phyloP scores from a whole-genome alignment of 768 basidiomycete species.

The Hortiboletus campestris region DNA sequence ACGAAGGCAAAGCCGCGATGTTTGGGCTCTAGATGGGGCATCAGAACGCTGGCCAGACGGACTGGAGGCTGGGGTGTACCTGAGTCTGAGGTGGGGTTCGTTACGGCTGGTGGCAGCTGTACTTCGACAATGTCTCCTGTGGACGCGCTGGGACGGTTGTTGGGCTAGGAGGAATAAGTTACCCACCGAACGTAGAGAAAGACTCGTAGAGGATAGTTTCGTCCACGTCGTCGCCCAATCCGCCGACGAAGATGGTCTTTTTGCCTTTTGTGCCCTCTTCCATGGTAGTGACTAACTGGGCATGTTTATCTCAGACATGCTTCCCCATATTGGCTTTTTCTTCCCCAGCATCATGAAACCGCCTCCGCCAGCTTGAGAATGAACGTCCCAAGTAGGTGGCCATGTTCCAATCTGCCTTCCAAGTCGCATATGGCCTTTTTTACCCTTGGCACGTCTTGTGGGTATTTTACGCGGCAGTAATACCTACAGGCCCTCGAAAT shows the following conservation, averaged over 20 bases:
- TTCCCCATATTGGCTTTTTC: conserved; percentile 4
- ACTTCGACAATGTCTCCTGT: conserved; percentile 92
- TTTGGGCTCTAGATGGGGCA: conserved; percentile 52
- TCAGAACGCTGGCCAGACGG: conserved; percentile 6
- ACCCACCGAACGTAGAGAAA: conserved; percentile 86
- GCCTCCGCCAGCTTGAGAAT: conserved; percentile 1
- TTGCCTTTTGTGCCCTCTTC: conserved; percentile 84
- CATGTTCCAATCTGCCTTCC: too few relatives aligned
- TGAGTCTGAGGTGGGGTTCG: conserved; percentile 62
- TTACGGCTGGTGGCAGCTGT: conserved; percentile 76
- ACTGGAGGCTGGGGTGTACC: conserved; percentile 35
- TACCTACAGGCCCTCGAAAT: not conserved
- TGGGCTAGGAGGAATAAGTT: not conserved
- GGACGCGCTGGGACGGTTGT: conserved; percentile 5
- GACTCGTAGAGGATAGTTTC: conserved; percentile 71
- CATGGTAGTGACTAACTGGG: conserved; percentile 40
- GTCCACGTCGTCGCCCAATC: conserved; percentile 80
- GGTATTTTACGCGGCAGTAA: conserved; percentile 12
- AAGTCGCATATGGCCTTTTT: too few relatives aligned
- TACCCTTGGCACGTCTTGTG: not conserved
- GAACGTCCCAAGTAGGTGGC: not conserved
- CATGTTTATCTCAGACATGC: conserved; percentile 11
- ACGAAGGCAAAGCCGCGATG: conserved; percentile 95
- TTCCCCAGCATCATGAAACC: conserved; percentile 5
- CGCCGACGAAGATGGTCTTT: conserved; percentile 83